Percentiles rank a stretch among this genome's conserved stretches.
These are phyloP conservation scores for Nectriaceae sp. DNA, from an alignment of 2,329 filamentous ascomycete genomes.

Conservation along the genomic window DNA sequence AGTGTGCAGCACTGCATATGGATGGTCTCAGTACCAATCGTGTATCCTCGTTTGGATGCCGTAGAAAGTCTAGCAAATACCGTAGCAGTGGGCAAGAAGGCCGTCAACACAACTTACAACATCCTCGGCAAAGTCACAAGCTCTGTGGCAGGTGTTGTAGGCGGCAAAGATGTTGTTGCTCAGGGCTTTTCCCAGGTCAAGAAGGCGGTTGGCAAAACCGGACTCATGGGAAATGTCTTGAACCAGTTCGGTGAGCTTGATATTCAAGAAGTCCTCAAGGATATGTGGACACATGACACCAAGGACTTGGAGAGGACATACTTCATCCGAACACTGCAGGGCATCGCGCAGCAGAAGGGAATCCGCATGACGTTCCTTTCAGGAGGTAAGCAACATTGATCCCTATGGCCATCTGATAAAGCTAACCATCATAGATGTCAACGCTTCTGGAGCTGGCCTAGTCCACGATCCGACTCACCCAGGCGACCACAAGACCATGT, in stretches of 20 bases:
- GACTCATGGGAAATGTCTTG: conserved; percentile 92
- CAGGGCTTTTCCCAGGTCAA: conserved; percentile 95
- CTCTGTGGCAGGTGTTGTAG: conserved; percentile 92
- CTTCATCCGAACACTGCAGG: conserved; percentile 91
- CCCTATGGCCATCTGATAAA: neutral
- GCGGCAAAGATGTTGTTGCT: conserved; percentile 88
- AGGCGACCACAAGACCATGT: conserved; percentile 98
- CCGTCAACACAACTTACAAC: conserved; percentile 95
- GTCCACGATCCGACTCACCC: conserved; percentile 93
- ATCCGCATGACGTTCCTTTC: conserved; percentile 97
- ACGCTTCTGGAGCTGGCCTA: conserved; percentile 86
- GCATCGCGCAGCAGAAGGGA: conserved; percentile 92
- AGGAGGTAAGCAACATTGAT: conserved; percentile 62
- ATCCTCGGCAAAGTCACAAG: conserved; percentile 93
- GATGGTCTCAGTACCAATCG: conserved; percentile 88
- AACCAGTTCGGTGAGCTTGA: conserved; percentile 97
- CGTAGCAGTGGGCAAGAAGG: conserved; percentile 92
- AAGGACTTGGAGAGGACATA: conserved; percentile 98
- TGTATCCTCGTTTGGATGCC: conserved; percentile 89
- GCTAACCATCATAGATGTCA: conserved; percentile 68
- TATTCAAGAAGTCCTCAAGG: conserved; percentile 88
- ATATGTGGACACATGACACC: conserved; percentile 97
- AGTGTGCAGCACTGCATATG: conserved; percentile 96
- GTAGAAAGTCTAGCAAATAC: conserved; percentile 91
- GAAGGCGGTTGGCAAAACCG: conserved; percentile 92